phyloP scores from a whole-genome alignment of 2,329 filamentous ascomycete species.

The Sphaerulina vaccinii region DNA sequence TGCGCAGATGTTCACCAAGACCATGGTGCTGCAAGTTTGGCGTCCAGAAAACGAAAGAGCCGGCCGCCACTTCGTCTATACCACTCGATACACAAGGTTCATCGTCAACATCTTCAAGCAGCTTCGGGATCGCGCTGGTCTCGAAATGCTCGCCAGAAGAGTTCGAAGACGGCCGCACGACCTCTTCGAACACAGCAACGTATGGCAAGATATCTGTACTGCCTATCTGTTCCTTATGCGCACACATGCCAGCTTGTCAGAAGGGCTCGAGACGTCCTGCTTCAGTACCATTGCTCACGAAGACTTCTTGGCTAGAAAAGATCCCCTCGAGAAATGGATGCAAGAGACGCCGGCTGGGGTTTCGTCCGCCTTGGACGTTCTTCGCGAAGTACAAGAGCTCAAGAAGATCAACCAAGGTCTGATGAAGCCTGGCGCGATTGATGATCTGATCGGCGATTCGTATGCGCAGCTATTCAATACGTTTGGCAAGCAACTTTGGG shows the following conservation, averaged over 20 bases:
- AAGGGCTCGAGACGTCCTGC: conserved; percentile 62
- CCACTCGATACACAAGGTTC: conserved; percentile 79
- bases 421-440: conserved; percentile 81
- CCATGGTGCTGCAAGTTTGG: conserved; percentile 93
- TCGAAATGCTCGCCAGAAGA: conserved; percentile 75
- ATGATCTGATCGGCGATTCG: conserved; percentile 89
- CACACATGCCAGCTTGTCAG: conserved; percentile 54
- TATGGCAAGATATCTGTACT: conserved; percentile 62
- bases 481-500: conserved; percentile 60
- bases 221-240: conserved; percentile 61
- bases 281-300: conserved; percentile 65
- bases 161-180: conserved; percentile 80
- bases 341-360: conserved; percentile 49
- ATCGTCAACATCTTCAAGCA: conserved; percentile 73
- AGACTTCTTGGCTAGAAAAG: conserved; percentile 61
- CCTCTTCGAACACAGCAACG: conserved; percentile 60
- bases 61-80: conserved; percentile 89
- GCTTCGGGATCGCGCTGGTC: conserved; percentile 69
- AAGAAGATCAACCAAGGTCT: conserved; percentile 81
- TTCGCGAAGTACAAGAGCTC: conserved; percentile 66
- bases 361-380: conserved; percentile 57
- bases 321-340: conserved; percentile 60
- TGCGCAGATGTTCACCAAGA: conserved; percentile 86
- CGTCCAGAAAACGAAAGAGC: conserved; percentile 83
- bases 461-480: conserved; percentile 76